These are phyloP conservation scores for Pilatotrama ljubarskyi DNA, from an alignment of 768 basidiomycete genomes.

Conservation along the genomic window DNA sequence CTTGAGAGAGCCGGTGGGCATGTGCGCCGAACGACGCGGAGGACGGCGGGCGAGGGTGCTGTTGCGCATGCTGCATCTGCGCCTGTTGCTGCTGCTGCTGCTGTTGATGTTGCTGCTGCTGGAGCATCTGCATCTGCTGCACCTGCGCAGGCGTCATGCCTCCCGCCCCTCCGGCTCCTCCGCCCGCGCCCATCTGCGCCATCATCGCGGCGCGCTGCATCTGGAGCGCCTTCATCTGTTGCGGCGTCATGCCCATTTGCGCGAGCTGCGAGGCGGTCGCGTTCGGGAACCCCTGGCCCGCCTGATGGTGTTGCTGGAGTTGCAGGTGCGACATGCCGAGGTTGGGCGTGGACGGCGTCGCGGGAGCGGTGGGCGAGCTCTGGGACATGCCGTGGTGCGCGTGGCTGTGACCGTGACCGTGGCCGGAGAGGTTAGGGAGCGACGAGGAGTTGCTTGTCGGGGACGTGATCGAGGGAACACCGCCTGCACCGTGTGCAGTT, in stretches of 20 bases:
- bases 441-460: slow-evolving; percentile 10
- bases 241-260: slow-evolving; percentile 33
- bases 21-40: slow-evolving; percentile 21
- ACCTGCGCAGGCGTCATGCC: slow-evolving; percentile 24
- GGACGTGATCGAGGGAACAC: not conserved
- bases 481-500: not conserved
- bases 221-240: slow-evolving; percentile 27
- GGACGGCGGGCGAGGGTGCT: slow-evolving; percentile 19
- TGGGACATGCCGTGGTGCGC: slow-evolving; percentile 4
- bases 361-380: not conserved
- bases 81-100: slow-evolving; percentile 5
- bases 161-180: slow-evolving; percentile 7
- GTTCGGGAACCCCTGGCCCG: slow-evolving; percentile 7
- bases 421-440: slow-evolving; percentile 11
- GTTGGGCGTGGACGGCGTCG: slow-evolving; percentile 9
- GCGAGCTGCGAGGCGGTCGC: slow-evolving; percentile 28
- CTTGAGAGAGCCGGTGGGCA: slow-evolving; percentile 21
- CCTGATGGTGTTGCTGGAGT: not conserved
- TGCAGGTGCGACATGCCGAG: not conserved
- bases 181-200: slow-evolving; percentile 11
- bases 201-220: slow-evolving; percentile 29
- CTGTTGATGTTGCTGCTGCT: slow-evolving; percentile 17
- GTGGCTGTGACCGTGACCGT: too few species aligned
- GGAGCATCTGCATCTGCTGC: slow-evolving; percentile 29
- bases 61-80: not conserved